Conservation (phyloP, 768 basidiomycete species). For the Mycena metata region DNA sequence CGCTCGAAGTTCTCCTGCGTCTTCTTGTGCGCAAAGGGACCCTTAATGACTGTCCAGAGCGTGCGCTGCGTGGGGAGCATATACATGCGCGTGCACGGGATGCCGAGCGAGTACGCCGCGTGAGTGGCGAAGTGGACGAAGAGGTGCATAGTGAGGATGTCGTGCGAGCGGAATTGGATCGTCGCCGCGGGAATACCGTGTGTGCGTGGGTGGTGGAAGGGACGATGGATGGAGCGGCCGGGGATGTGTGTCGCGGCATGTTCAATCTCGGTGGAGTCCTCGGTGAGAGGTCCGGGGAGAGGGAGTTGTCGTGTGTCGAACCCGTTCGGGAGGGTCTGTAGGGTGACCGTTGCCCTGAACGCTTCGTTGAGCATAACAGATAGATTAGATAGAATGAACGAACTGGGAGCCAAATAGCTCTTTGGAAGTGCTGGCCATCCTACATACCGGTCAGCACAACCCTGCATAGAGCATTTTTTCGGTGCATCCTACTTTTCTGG, state of each 20-base stretch:
- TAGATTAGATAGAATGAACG: not conserved
- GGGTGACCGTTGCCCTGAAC: conserved; percentile 12
- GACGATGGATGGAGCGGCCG: conserved; percentile 69
- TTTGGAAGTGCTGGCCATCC: conserved; percentile 22
- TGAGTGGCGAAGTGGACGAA: conserved; percentile 89
- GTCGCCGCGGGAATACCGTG: conserved; percentile 83
- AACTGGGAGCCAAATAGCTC: conserved; percentile 33
- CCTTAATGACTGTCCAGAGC: conserved; percentile 87
- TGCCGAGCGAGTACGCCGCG: conserved; percentile 86
- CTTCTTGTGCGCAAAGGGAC: conserved; percentile 95
- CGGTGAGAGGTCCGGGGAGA: conserved; percentile 34
- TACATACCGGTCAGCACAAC: not conserved
- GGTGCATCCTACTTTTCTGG: conserved; percentile 17
- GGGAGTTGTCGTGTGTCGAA: conserved; percentile 37
- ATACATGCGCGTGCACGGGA: conserved; percentile 77
- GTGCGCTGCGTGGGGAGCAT: conserved; percentile 80
- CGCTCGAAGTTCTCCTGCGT: conserved; percentile 95
- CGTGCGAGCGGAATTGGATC: conserved; percentile 87
- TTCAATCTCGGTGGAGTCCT: conserved; percentile 56
- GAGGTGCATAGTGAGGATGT: conserved; percentile 74
- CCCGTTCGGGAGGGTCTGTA: conserved; percentile 36
- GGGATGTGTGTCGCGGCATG: conserved; percentile 72
- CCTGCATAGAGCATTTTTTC: not conserved
- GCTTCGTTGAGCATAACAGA: not conserved
- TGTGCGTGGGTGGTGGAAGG: conserved; percentile 70